Conservation (phyloP, 2,329 filamentous ascomycete species). For the Graphiopsis chlorocephala region DNA sequence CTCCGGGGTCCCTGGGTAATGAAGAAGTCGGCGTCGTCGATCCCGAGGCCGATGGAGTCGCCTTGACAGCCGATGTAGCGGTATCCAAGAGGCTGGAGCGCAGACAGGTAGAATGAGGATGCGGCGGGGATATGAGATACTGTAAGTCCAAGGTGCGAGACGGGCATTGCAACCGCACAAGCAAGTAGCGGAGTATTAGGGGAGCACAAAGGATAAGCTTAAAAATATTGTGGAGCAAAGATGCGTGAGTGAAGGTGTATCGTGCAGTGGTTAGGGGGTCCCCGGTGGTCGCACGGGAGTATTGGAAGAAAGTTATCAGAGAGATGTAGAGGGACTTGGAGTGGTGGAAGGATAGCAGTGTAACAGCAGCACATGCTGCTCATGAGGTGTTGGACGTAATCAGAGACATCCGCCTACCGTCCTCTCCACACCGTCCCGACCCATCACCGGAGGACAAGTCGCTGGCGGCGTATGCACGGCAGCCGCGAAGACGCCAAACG, state of each 20-base stretch:
- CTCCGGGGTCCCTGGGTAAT: slow-evolving; percentile 60
- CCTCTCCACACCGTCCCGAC: slow-evolving; percentile 7
- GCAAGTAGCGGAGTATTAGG: background rate
- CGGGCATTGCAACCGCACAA: slow-evolving; percentile 48
- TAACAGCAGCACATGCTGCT: slow-evolving; percentile 15
- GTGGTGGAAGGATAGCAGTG: slow-evolving; percentile 14
- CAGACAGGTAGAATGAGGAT: slow-evolving; percentile 77
- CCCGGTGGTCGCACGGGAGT: slow-evolving; percentile 1
- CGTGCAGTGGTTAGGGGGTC: slow-evolving; percentile 5
- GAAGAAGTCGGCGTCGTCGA: slow-evolving; percentile 62
- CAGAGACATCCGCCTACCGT: slow-evolving; percentile 14
- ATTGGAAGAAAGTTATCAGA: slow-evolving; percentile 19
- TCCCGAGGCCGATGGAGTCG: slow-evolving; percentile 60
- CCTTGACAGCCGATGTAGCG: slow-evolving; percentile 64
- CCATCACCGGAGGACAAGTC: slow-evolving; percentile 17
- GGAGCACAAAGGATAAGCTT: background rate
- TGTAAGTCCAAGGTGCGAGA: slow-evolving; percentile 62
- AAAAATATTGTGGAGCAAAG: slow-evolving; percentile 8
- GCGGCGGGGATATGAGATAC: slow-evolving; percentile 77
- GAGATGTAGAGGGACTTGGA: slow-evolving; percentile 18
- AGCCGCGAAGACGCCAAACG: slow-evolving; percentile 16
- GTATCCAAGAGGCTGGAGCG: slow-evolving; percentile 75
- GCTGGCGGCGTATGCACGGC: slow-evolving; percentile 23
- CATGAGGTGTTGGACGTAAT: slow-evolving; percentile 13
- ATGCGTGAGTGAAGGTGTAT: slow-evolving; percentile 3